Base-by-base conservation (phyloP, 106 monocot genomes). In the Allium fistulosum region DNA sequence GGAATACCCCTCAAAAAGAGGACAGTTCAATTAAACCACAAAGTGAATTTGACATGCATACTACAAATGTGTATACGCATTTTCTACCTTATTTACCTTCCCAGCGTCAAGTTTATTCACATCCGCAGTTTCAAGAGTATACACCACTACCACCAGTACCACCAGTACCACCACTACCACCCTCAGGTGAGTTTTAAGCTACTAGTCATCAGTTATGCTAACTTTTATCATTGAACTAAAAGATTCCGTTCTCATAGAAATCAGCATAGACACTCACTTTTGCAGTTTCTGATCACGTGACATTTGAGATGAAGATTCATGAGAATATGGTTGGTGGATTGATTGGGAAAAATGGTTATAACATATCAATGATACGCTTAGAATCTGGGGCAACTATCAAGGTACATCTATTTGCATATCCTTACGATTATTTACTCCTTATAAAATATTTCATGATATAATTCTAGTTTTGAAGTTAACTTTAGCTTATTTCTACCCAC, bases 301-400 rank as follows among this genome's bases (percentile, higher is more conserved):
- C 52, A 26, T 52, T 53, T 49, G 53, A 68, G 49, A 68, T 68
- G 67, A 14, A 53, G 67, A 68, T 68, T 14, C 7, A 28, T 51
- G 67, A 68, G 47, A 55, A 55, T 26, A 51, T 68, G 26, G 67
- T 68, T 53, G 67, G 67, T 37, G 67, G 67, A 26, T 68, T 68
- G 67, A 68, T 68, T 17, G 67, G 67, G 13, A 68, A 55, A 68
- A 68, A 68, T 53, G 67, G 67, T 13, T 68, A 53, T 15, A 68
- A 68, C n/a, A 68, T 68, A 18, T 53, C 67, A 68, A 68, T 53
- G 26, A 68, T 68, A 26, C 67, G 67, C 45, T 27, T 13, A 1
- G 27, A 68, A 13, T 68, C 67, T 53, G 67, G 67, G 13, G 67
- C 67, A 8, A 55, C 67, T 68, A 68, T 68, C 27, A 68, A 68